Evolutionary conservation across 2,329 filamentous ascomycete species (phyloP).

Genomic region (Hypoxylon sp.): DNA sequence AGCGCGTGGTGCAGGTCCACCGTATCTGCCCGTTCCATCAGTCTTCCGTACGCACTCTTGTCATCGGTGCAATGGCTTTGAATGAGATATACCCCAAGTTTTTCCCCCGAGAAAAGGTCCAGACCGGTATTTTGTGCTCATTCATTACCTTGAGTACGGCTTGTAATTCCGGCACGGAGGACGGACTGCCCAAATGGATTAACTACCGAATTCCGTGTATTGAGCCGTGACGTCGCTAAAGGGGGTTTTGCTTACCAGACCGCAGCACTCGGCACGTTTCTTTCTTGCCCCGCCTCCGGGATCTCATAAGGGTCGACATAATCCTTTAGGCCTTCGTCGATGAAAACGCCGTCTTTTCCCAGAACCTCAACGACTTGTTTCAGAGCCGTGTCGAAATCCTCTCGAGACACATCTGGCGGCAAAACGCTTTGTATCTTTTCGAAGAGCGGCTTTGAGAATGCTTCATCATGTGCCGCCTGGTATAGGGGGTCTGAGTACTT

Average conservation of each 20-base stretch:
- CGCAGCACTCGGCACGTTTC: slow-evolving; percentile 59
- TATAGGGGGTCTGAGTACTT: slow-evolving; percentile 57
- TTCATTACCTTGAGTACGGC: slow-evolving; percentile 51
- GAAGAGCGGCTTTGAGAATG: slow-evolving; percentile 57
- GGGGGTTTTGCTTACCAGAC: slow-evolving; percentile 51
- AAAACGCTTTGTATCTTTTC: slow-evolving; percentile 54
- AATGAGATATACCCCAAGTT: slow-evolving; percentile 57
- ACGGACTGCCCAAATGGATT: slow-evolving; percentile 49
- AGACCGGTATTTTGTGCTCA: slow-evolving; percentile 48
- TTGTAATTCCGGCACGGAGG: slow-evolving; percentile 51
- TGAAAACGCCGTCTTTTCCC: slow-evolving; percentile 56
- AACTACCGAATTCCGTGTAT: neutral
- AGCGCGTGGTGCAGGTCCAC: slow-evolving; percentile 61
- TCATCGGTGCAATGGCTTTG: neutral
- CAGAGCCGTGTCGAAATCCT: slow-evolving; percentile 56
- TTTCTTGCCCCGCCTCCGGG: slow-evolving; percentile 54
- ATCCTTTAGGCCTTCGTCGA: slow-evolving; percentile 55
- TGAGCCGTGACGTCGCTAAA: neutral
- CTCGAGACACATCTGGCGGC: slow-evolving; percentile 55
- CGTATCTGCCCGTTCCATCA: slow-evolving; percentile 54
- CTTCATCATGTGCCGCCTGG: slow-evolving; percentile 56
- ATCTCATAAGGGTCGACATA: slow-evolving; percentile 63
- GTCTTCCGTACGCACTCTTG: neutral
- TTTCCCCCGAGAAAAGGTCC: slow-evolving; percentile 50
- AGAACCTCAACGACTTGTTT: slow-evolving; percentile 52